Conservation (phyloP, 164 flowering plant species). For the Kingdonia uniflora region DNA sequence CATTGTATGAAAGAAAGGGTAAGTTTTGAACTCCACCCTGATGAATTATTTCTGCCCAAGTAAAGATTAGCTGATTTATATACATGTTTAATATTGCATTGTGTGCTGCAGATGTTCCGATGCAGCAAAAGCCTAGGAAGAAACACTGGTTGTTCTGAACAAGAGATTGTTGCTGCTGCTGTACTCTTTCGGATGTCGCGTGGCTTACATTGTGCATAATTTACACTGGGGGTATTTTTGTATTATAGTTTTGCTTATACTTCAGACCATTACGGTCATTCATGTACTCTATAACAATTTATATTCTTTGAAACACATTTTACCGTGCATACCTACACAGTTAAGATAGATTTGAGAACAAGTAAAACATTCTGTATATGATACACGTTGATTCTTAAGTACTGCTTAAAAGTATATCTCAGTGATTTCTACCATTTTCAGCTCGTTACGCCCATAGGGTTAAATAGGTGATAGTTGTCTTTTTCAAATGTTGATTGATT, state of each 20-base stretch:
- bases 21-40: conserved; percentile 12
- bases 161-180: not conserved
- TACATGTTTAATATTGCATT: not conserved
- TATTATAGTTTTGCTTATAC: not conserved
- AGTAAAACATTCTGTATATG: no score
- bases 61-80: not conserved
- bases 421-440: no score
- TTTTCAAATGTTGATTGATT: no score
- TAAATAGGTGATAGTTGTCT: no score
- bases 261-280: not conserved
- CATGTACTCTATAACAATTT: not conserved
- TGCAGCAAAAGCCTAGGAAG: conserved; percentile 45
- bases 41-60: no score
- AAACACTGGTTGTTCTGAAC: conserved; percentile 82
- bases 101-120: conserved; percentile 40
- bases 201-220: conserved; percentile 2
- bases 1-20: conserved; percentile 73
- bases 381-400: no score
- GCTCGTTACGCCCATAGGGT: no score
- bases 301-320: not conserved
- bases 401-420: no score
- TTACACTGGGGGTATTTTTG: not conserved
- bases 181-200: not conserved
- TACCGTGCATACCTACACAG: no score
- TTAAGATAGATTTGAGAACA: no score